Conservation (phyloP, 1,139 yeast genomes). For the Saccharomycopsis hybrid region DNA sequence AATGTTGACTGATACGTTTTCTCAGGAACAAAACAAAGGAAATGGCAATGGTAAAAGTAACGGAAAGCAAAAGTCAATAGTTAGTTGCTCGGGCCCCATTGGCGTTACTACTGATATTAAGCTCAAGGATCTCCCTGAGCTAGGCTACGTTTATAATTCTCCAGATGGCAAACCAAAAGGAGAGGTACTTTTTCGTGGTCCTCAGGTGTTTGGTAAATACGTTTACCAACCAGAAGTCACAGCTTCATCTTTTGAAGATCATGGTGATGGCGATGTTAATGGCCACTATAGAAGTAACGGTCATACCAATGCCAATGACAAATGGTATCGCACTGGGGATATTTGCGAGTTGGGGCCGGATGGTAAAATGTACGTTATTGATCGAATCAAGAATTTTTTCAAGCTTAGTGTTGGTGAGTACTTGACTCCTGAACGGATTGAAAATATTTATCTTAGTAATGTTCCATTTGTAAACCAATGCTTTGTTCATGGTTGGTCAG, state of each 20-base stretch:
- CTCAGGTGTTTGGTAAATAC: conserved; percentile 40
- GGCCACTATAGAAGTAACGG: no score
- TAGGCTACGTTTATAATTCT: conserved; percentile 39
- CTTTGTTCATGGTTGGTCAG: conserved; percentile 41
- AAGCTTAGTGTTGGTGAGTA: conserved; percentile 50
- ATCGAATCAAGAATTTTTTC: conserved; percentile 48
- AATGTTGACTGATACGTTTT: conserved; percentile 36
- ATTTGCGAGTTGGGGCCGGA: conserved; percentile 35
- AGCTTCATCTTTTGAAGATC: conserved; percentile 26
- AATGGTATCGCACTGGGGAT: conserved; percentile 49
- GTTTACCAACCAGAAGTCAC: conserved; percentile 37
- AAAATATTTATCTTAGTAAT: conserved; percentile 37
- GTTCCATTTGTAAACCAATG: conserved; percentile 36
- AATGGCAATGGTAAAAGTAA: conserved; percentile 20
- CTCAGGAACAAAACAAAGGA: conserved; percentile 25
- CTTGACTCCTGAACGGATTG: conserved; percentile 48
- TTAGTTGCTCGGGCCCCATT: conserved; percentile 45
- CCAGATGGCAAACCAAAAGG: conserved; percentile 32
- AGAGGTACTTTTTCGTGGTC: conserved; percentile 44
- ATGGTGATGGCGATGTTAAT: no score
- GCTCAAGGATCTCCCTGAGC: conserved; percentile 42
- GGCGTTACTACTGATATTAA: conserved; percentile 38
- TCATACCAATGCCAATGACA: conserved; percentile 24
- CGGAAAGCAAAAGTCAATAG: conserved; percentile 23
- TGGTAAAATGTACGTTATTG: conserved; percentile 41